Conservation (phyloP, 2,329 filamentous ascomycete species). For the Pleoardoris graminearum region DNA sequence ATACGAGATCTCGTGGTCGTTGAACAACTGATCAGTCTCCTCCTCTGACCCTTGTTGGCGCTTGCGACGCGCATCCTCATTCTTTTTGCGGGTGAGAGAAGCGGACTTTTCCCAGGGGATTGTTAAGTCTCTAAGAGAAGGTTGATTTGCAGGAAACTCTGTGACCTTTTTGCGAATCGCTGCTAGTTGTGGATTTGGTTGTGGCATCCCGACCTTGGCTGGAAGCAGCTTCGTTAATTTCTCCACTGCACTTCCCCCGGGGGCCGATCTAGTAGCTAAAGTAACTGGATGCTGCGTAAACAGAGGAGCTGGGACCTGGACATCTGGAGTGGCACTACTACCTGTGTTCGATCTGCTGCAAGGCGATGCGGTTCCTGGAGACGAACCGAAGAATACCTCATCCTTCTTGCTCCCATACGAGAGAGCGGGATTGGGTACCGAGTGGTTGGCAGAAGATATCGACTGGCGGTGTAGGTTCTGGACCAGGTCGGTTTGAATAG, state of each 20-base stretch:
- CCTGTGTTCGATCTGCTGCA: conserved; percentile 24
- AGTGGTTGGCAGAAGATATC: conserved; percentile 20
- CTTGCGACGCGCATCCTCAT: conserved; percentile 53
- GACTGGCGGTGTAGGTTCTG: conserved; percentile 28
- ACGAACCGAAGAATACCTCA: conserved; percentile 42
- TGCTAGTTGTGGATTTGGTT: conserved; percentile 24
- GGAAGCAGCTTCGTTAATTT: conserved; percentile 28
- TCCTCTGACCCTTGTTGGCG: conserved; percentile 58
- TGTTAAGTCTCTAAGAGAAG: conserved; percentile 27
- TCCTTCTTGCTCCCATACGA: conserved; percentile 26
- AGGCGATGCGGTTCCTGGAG: conserved; percentile 22
- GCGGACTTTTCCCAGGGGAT: conserved; percentile 53
- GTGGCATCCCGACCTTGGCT: conserved; percentile 10
- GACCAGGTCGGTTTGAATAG: conserved; percentile 14
- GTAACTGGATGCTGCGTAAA: conserved; percentile 24
- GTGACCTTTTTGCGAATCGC: conserved; percentile 23
- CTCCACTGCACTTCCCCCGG: conserved; percentile 18
- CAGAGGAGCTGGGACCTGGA: conserved; percentile 33
- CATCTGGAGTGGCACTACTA: conserved; percentile 18
- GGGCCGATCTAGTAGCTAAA: conserved; percentile 10
- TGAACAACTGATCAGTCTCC: conserved; percentile 59
- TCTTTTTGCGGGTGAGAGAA: conserved; percentile 48
- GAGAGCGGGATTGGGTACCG: conserved; percentile 12
- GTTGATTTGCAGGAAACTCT: conserved; percentile 22
- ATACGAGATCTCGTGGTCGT: conserved; percentile 61